Base-by-base conservation (phyloP, 1,284 basidiomycete species). In the Vanrija pseudolonga region DNA sequence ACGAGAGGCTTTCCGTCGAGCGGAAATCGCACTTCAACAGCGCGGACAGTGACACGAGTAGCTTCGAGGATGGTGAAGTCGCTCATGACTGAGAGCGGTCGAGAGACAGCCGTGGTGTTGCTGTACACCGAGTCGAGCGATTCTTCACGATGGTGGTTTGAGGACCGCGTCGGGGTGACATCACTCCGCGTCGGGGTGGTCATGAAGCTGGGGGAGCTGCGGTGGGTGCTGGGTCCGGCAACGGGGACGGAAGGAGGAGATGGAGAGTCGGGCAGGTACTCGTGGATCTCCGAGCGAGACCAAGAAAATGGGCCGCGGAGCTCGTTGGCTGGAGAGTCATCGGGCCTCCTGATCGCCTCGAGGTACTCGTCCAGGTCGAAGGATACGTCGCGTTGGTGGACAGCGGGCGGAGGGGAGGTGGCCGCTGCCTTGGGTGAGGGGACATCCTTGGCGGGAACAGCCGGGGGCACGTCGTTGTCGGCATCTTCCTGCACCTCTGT, bases 341-440 rank as follows among this genome's bases (percentile, higher is more conserved):
- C 8, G 12, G 32, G 32, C 32, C 32, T 32, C 12, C 4, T 15
- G 32, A 32, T 32, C 7, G 32, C 32, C 5, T 32, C 32, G 32
- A 69, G 50, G 47, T 69, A 72, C 42, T 64, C 59, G n/a, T 70
- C 70, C 6, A 72, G 55, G 50, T 72, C 68, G 47, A 69, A 67
- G 7, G 66, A 65, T 6, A 47, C 53, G 39, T 60, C 57, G 15
- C 62, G 61, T 55, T 59, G 47, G 38, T 57, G 59, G 14, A 54
- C 37, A 5, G 36, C 14, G 11, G 43, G 3, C 18, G 39, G 22
- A 9, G 14, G n/a, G 6, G 28, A 18, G 22, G 23, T 15, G 19
- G 39, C n/a, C 6, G 19, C 19, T 28, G 20, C 5, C 18, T 17
- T 4, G 28, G 19, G 9, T 20, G 6, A 28, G 36, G 43, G 37